These are phyloP conservation scores for Theobroma grandiflorum DNA, from an alignment of 441 rosid genomes.

Conservation along the genomic window DNA sequence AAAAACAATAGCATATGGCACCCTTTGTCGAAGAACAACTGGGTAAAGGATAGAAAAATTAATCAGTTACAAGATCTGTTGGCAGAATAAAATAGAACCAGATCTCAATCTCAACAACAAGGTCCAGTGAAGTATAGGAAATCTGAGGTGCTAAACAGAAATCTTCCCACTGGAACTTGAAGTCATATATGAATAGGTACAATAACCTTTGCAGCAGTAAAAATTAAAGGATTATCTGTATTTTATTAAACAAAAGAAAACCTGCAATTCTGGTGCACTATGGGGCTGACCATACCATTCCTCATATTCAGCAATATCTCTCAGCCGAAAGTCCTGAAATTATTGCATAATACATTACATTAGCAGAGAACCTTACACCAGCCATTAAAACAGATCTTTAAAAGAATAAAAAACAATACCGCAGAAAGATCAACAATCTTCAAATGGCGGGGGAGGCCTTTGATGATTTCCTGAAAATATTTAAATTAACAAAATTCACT, in stretches of 20 bases:
- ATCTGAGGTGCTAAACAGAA: background rate
- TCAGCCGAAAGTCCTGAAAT: conserved; percentile 84
- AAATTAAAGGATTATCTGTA: conserved; percentile 6
- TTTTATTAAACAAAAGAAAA: conserved; percentile 4
- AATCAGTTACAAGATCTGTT: background rate
- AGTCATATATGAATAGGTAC: background rate
- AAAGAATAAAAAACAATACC: conserved; percentile 46
- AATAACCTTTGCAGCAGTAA: background rate
- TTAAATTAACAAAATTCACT: background rate
- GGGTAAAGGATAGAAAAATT: background rate
- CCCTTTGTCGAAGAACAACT: background rate
- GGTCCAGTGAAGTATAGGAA: background rate
- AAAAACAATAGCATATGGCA: conserved; percentile 20
- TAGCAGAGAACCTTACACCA: conserved; percentile 11
- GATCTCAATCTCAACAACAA: background rate
- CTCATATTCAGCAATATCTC: conserved; percentile 77
- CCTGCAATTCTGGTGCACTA: conserved; percentile 88
- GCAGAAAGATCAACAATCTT: conserved; percentile 97
- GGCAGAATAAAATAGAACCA: background rate
- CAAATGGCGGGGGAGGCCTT: conserved; percentile 65
- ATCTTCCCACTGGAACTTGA: background rate
- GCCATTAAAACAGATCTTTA: background rate
- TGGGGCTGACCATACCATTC: conserved; percentile 99
- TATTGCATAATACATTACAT: conserved; percentile 20
- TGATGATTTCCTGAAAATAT: conserved; percentile 79